Conservation (phyloP, 2,329 filamentous ascomycete genomes). For the Hirsutella minnesotensis region DNA sequence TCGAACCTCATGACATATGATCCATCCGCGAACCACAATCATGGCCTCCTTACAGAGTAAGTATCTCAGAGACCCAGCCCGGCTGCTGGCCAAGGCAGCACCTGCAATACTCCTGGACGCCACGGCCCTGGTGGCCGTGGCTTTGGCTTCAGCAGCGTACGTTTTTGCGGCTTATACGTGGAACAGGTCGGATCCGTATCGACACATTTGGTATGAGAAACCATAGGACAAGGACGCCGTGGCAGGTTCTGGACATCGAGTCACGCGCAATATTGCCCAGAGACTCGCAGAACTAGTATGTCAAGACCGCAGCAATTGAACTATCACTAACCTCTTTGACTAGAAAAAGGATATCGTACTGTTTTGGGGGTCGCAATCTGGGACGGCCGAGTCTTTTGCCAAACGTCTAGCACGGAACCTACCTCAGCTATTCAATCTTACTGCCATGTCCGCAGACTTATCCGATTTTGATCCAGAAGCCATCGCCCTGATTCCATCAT, state of each 20-base stretch:
- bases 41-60: neutral
- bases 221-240: slow-evolving; percentile 22
- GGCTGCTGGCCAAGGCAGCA: slow-evolving; percentile 9
- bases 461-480: slow-evolving; percentile 33
- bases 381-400: slow-evolving; percentile 86
- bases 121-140: slow-evolving; percentile 13
- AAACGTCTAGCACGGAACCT: slow-evolving; percentile 82
- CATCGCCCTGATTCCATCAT: slow-evolving; percentile 10
- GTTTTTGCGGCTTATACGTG: slow-evolving; percentile 29
- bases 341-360: slow-evolving; percentile 72
- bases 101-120: slow-evolving; percentile 12
- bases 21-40: neutral
- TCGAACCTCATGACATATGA: no score
- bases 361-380: slow-evolving; percentile 94
- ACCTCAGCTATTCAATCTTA: slow-evolving; percentile 74
- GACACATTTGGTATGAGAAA: slow-evolving; percentile 34
- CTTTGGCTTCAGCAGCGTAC: slow-evolving; percentile 17
- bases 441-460: slow-evolving; percentile 63
- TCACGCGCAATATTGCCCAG: slow-evolving; percentile 31
- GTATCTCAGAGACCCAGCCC: slow-evolving; percentile 4
- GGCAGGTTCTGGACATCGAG: slow-evolving; percentile 13
- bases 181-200: slow-evolving; percentile 37
- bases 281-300: slow-evolving; percentile 17
- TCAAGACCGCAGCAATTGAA: no score
- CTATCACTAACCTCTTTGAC: no score